Base-by-base conservation (phyloP, 345 rosid genomes). In the Linum tenue region DNA sequence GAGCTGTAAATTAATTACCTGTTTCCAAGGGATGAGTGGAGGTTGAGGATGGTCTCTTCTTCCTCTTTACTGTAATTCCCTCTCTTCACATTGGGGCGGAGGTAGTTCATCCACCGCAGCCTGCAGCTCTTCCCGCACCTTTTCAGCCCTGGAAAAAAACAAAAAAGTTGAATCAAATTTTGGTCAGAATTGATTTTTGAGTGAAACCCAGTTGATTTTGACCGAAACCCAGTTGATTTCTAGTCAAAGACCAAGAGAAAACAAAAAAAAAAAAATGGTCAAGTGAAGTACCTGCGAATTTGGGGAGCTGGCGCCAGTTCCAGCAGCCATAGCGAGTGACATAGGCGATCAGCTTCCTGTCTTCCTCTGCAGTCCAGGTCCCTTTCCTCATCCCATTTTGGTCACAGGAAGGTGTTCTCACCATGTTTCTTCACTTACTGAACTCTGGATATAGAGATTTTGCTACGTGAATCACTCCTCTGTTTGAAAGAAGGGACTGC, bases 71-170 rank as follows among this genome's bases (percentile, higher is more conserved):
- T 79, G 62, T 76, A 85, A 41, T 79, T 78, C 15, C 90, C 90
- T 67, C 87, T 79, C 74, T 79, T 83, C 69, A 83, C 64, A 40
- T 79, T 70, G 0, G 90, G 87, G 64, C 85, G 79, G 56, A 85
- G 69, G 41, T 83, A 85, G 71, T 85, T 85, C 80, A 85, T 41
- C 87, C 87, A 82, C 58, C 90, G 59, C 62, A 85, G 69, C 68
- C 90, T 75, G 75, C 90, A 85, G 63, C 90, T 85, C 63, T 85
- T 85, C 7, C 90, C 90, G 44, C 90, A 85, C 67, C 90, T 83
- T 15, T 72, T 65, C 4, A 85, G 71, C 17, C 87, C 86, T 85
- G 71, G 68, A 71, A 65, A 35, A n/a, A 57, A 8, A 7, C 2
- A 2, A 5, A n/a, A 7, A 10, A 56, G 9, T 11, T 15, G 5